These are phyloP conservation scores for Candida silvatica DNA, from an alignment of 805 yeast species.

Conservation along the genomic window DNA sequence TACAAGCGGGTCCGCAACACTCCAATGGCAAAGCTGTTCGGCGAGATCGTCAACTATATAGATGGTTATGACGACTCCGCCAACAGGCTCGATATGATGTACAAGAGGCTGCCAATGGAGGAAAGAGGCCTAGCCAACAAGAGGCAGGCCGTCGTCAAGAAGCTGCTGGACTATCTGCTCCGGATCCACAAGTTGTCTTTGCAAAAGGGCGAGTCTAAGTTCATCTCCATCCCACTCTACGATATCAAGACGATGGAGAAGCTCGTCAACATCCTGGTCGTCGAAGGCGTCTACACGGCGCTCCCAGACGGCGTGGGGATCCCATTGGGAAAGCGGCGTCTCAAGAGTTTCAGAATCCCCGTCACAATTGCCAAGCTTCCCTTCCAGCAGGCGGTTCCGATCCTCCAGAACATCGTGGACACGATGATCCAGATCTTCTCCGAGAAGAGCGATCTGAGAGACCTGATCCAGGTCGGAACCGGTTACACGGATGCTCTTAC, in stretches of 20 bases:
- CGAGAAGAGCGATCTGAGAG: conserved; percentile 39
- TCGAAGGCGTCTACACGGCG: conserved; percentile 65
- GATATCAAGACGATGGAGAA: conserved; percentile 73
- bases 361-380: conserved; percentile 15
- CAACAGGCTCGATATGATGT: conserved; percentile 6
- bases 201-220: conserved; percentile 21
- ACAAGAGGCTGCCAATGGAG: neutral
- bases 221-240: conserved; percentile 67
- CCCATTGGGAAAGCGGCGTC: conserved; percentile 50
- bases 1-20: conserved; percentile 20
- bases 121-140: conserved; percentile 5
- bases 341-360: conserved; percentile 35
- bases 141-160: conserved; percentile 23
- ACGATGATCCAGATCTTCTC: conserved; percentile 28
- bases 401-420: conserved; percentile 19
- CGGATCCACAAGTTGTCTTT: conserved; percentile 31
- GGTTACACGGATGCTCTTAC: conserved; percentile 56
- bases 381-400: conserved; percentile 7
- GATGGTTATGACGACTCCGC: conserved; percentile 4
- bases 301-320: conserved; percentile 51
- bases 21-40: conserved; percentile 26
- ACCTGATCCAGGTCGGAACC: conserved; percentile 52
- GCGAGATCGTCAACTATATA: conserved; percentile 14
- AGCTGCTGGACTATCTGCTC: conserved; percentile 27
- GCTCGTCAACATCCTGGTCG: conserved; percentile 52